Evolutionary conservation across 2,329 filamentous ascomycete genomes (phyloP).

Genomic region (Plenodomus lindquistii): DNA sequence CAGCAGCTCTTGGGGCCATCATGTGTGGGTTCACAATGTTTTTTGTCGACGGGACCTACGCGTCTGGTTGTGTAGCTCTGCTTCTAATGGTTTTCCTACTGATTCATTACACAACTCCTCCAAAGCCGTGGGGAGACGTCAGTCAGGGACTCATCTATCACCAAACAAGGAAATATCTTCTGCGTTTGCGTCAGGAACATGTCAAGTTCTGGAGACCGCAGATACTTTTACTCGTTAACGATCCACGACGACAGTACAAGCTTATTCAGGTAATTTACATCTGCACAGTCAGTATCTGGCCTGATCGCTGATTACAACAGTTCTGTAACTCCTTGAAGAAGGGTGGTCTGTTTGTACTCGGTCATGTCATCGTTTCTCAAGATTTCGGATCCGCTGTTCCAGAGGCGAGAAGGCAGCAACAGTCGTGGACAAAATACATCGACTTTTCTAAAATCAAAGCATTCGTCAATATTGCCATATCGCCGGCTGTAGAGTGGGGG

Average conservation of each 20-base stretch:
- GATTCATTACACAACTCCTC: slow-evolving; percentile 83
- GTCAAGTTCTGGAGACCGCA: slow-evolving; percentile 94
- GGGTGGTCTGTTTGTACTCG: slow-evolving; percentile 80
- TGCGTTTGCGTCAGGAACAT: slow-evolving; percentile 82
- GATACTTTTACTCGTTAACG: slow-evolving; percentile 81
- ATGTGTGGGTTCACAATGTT: slow-evolving; percentile 83
- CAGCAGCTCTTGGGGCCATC: slow-evolving; percentile 74
- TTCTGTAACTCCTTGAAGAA: slow-evolving; percentile 94
- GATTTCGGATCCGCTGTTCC: slow-evolving; percentile 79
- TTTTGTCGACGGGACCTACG: slow-evolving; percentile 83
- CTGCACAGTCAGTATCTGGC: too few species aligned
- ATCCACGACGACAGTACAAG: slow-evolving; percentile 78
- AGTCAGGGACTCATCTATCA: slow-evolving; percentile 87
- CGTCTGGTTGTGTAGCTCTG: slow-evolving; percentile 72
- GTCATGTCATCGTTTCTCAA: slow-evolving; percentile 83
- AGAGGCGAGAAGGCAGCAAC: slow-evolving; percentile 79
- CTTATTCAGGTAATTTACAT: slow-evolving; percentile 63
- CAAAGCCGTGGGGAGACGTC: slow-evolving; percentile 88
- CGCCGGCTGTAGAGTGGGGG: slow-evolving; percentile 82
- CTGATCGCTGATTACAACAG: slow-evolving; percentile 85
- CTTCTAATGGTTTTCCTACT: slow-evolving; percentile 78
- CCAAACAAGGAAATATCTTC: slow-evolving; percentile 83
- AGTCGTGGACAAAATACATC: slow-evolving; percentile 83
- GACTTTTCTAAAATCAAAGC: slow-evolving; percentile 86
- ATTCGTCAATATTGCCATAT: slow-evolving; percentile 84